Base-by-base conservation (phyloP, 1,284 basidiomycete species). In the Boletus sp. region DNA sequence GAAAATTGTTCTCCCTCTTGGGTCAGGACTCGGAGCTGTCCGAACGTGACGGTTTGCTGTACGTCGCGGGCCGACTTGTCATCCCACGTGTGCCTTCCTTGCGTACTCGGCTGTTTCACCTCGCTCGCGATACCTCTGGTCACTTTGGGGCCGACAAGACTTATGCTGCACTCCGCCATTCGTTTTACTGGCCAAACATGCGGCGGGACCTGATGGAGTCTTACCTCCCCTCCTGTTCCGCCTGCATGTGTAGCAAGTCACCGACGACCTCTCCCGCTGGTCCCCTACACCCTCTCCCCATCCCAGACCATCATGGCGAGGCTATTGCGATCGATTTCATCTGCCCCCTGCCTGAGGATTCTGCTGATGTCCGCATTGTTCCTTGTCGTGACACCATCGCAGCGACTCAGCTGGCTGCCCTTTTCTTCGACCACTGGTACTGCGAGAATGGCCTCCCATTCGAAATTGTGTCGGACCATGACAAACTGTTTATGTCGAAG, bases 351-450 rank as follows among this genome's bases (percentile, higher is more conserved):
- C 55, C 46, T 0, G 13, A n/a, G 2, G 55, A 56, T 11, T 2
- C 16, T 16, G 46, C 55, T 14, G 35, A 56, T 8, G 4, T 56
- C 1, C 11, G 28, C 1, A 16, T 56, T 0, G 13, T 55, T 7
- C 54, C 54, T 6, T 56, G 55, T 6, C 5, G 25, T 1, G 35
- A 38, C 19, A 17, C 2, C 1, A 21, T 48, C 8, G 14, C 13
- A 1, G 27, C 46, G 1, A 4, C 21, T 3, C 21, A 56, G 11
- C 13, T 56, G 0, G 35, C 46, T 7, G 3, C 2, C 3, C 30
- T 55, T 10, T 55, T 55, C 35, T 55, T 55, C 3, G 27, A 55
- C 17, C 35, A 56, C 21, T 56, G 47, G 47, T 56, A 38, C 21
- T 55, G 46, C 2, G 25, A 57, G 25, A 57, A 57, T n/a, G 49